Evolutionary conservation across 2,329 filamentous ascomycete species (phyloP), one percentile per base, ranked within the genome.

Genomic region (Akanthomyces lecanii): DNA sequence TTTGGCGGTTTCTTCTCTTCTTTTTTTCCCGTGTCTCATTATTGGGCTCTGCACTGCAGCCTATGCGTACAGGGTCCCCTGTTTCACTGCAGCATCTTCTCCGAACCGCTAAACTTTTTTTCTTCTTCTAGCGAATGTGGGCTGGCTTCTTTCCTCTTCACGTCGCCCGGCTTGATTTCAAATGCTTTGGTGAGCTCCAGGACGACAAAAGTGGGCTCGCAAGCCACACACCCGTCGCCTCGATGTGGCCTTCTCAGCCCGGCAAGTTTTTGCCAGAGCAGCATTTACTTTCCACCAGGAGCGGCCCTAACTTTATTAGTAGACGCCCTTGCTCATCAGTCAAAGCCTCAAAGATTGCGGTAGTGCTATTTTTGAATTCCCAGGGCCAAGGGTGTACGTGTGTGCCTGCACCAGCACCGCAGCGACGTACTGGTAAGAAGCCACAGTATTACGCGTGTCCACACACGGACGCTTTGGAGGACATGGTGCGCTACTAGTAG

Each of bases 121-220:
- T 57, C 33, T 42, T 28, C 18, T 44, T 14, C 7, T 40, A 45
- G 12, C 38, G 30, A 5, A 40, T 44, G 48, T 61, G 38, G 58
- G 23, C 33, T 36, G 8, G 8, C 33, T 36, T 36, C 40, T 52
- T 42, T 45, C 25, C 33, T 51, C 18, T 16, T 7, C 5, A 36
- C 33, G 7, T 33, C 44, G 25, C 40, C 38, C 7, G n/a, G 44
- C 33, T 25, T 61, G 59, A 61, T 61, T 61, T 54, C 50, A 61
- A 61, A 61, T 61, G 59, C 51, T 55, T 61, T 38, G 10, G 51
- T 55, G 50, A 53, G 58, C 56, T 30, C n/a, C 36, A 21, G 21
- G 14, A 52, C 14, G 44, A 45, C 33, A 40, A 21, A 61, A 40
- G 59, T 61, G 51, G 59, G 21, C 11, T 44, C 18, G 12, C 40